Conservation (phyloP, 257 asterid genomes). For the Capsicum rhomboideum region DNA sequence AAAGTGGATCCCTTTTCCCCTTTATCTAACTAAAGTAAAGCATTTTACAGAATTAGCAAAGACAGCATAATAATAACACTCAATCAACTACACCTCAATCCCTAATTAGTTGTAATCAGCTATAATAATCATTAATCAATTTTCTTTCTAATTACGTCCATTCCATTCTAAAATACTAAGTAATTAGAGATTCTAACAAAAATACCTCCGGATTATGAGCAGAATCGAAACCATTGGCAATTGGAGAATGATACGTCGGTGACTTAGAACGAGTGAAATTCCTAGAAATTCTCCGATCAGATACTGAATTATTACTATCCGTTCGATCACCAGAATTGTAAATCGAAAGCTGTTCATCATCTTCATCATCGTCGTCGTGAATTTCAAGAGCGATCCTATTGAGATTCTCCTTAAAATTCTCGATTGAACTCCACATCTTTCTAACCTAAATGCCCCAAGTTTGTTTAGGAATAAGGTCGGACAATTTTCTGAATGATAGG, state of each 20-base stretch:
- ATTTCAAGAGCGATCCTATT: slow-evolving; percentile 83
- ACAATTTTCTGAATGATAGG: not conserved
- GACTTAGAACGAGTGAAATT: slow-evolving; percentile 38
- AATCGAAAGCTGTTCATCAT: slow-evolving; percentile 48
- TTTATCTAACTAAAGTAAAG: not conserved
- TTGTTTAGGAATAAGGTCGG: not conserved
- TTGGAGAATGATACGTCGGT: slow-evolving; percentile 47
- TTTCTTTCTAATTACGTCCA: not conserved
- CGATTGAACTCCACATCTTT: slow-evolving; percentile 96
- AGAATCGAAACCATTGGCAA: slow-evolving; percentile 61
- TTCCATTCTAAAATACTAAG: not conserved
- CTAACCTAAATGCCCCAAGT: not conserved
- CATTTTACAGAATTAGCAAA: not conserved
- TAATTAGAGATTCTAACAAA: not conserved
- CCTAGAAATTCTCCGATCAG: slow-evolving; percentile 55
- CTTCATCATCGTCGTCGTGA: slow-evolving; percentile 46
- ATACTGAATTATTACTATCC: slow-evolving; percentile 31
- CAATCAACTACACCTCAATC: not conserved
- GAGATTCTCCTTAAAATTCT: slow-evolving; percentile 77
- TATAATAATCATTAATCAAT: not conserved
- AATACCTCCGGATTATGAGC: slow-evolving; percentile 50
- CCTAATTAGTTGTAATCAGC: not conserved
- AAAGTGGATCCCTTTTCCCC: not conserved
- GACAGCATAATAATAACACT: not conserved
- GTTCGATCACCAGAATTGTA: slow-evolving; percentile 42